Conservation (phyloP, 768 basidiomycete genomes). For the Podaxis rugospora region DNA sequence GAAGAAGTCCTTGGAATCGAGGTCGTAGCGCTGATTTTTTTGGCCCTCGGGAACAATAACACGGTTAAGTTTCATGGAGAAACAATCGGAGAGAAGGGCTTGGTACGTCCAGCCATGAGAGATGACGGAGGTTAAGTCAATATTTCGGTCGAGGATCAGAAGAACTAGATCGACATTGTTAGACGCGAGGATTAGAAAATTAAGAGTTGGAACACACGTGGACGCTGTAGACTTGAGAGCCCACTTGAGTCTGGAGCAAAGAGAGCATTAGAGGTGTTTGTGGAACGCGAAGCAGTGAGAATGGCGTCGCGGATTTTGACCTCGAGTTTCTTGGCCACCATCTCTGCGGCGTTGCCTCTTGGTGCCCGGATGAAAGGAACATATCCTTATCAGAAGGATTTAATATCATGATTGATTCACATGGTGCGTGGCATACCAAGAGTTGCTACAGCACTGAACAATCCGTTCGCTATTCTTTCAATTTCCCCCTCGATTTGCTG, state of each 20-base stretch:
- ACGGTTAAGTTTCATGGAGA: conserved; percentile 94
- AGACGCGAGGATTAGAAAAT: background rate
- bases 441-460: conserved; percentile 90
- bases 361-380: conserved; percentile 95
- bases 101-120: conserved; percentile 99
- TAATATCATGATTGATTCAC: background rate
- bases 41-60: conserved; percentile 73
- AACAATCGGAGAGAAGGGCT: conserved; percentile 94
- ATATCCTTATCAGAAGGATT: conserved; percentile 48
- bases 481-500: conserved; percentile 91
- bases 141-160: conserved; percentile 89
- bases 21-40: conserved; percentile 84
- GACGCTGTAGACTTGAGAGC: conserved; percentile 81
- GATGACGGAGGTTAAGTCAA: conserved; percentile 90
- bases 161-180: conserved; percentile 55
- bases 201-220: conserved; percentile 47
- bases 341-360: conserved; percentile 95
- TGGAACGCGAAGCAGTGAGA: conserved; percentile 62
- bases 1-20: conserved; percentile 98
- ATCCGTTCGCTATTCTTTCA: conserved; percentile 83
- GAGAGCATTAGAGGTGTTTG: conserved; percentile 48
- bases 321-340: conserved; percentile 97
- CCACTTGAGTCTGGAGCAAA: conserved; percentile 82
- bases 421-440: conserved; percentile 48
- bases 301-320: conserved; percentile 85